Conservation (phyloP, 805 yeast genomes). For the Barnettozyma populi region DNA sequence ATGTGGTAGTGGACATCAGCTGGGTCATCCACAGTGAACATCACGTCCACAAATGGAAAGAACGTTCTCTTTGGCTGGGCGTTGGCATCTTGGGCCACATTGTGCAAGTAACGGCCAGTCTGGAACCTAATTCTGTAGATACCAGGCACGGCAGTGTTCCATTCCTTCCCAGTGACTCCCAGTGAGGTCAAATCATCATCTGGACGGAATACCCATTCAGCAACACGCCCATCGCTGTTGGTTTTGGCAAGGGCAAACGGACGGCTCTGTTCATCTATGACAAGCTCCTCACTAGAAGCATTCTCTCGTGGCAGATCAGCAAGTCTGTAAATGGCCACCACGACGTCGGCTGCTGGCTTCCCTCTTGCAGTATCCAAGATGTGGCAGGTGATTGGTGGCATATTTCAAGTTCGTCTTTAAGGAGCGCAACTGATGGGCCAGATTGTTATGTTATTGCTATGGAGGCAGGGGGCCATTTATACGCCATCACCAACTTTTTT, state of each 20-base stretch:
- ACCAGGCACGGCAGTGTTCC: slow-evolving; percentile 53
- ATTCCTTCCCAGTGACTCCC: slow-evolving; percentile 32
- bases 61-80: slow-evolving; percentile 44
- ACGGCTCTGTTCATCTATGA: slow-evolving; percentile 26
- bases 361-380: slow-evolving; percentile 82
- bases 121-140: slow-evolving; percentile 71
- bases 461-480: background rate
- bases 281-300: slow-evolving; percentile 21
- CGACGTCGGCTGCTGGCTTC: slow-evolving; percentile 73
- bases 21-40: slow-evolving; percentile 59
- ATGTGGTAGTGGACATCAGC: slow-evolving; percentile 84
- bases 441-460: no score
- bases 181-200: slow-evolving; percentile 18
- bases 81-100: slow-evolving; percentile 15
- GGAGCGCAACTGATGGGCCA: background rate
- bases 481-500: background rate
- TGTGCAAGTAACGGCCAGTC: slow-evolving; percentile 59
- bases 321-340: slow-evolving; percentile 49
- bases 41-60: slow-evolving; percentile 84
- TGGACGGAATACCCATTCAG: slow-evolving; percentile 56
- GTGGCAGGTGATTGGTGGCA: slow-evolving; percentile 81
- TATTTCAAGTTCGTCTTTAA: background rate
- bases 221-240: slow-evolving; percentile 75
- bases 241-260: slow-evolving; percentile 70
- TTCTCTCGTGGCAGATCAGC: slow-evolving; percentile 15